Conservation (phyloP, 345 rosid species). For the Odontarrhena argentea region DNA sequence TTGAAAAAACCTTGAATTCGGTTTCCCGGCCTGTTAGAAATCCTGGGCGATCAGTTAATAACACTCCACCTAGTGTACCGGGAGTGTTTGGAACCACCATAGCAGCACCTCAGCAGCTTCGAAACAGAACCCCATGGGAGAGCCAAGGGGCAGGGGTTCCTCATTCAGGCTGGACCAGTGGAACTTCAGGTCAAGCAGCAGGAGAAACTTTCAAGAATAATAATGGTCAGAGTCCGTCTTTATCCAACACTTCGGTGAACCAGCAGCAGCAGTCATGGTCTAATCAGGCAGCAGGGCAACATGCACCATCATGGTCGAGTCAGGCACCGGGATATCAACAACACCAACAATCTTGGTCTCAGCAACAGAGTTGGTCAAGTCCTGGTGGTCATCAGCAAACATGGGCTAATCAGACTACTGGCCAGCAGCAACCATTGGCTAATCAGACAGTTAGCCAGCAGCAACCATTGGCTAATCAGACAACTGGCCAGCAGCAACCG, state of each 20-base stretch:
- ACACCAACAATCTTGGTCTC: slow-evolving; percentile 34
- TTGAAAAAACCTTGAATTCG: slow-evolving; percentile 61
- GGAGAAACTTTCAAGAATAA: slow-evolving; percentile 27
- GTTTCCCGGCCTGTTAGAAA: slow-evolving; percentile 48
- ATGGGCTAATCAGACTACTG: slow-evolving; percentile 24
- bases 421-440: slow-evolving; percentile 17
- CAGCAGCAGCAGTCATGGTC: slow-evolving; percentile 41
- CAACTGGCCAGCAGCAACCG: slow-evolving; percentile 25
- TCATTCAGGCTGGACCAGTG: slow-evolving; percentile 41
- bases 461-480: slow-evolving; percentile 25
- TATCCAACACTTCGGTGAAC: slow-evolving; percentile 33
- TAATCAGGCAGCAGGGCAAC: slow-evolving; percentile 38
- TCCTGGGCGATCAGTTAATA: slow-evolving; percentile 25
- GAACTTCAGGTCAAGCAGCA: slow-evolving; percentile 27
- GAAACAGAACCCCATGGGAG: slow-evolving; percentile 25
- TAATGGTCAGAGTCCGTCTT: slow-evolving; percentile 37
- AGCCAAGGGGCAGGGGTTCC: slow-evolving; percentile 30
- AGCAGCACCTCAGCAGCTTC: slow-evolving; percentile 35
- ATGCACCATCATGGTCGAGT: slow-evolving; percentile 34
- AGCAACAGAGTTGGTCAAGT: slow-evolving; percentile 35
- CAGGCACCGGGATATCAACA: slow-evolving; percentile 38
- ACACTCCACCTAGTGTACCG: slow-evolving; percentile 32
- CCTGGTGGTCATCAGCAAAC: slow-evolving; percentile 30
- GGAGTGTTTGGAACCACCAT: slow-evolving; percentile 20
- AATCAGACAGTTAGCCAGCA: slow-evolving; percentile 21